Evolutionary conservation across 768 basidiomycete species (phyloP).

Genomic region (Pulveroboletus sp.): DNA sequence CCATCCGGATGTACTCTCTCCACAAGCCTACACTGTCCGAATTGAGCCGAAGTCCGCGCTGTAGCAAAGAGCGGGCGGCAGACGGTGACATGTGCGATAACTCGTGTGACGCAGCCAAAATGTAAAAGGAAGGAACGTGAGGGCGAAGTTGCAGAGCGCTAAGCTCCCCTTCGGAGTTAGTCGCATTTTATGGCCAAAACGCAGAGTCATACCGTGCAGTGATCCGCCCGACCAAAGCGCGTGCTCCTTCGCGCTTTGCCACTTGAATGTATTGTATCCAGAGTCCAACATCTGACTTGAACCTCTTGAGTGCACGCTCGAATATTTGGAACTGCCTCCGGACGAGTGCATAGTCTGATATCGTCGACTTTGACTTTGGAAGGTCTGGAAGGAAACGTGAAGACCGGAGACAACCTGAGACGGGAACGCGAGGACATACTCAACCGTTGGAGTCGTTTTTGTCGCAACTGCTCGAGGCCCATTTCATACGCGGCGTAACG

Average conservation of each 20-base stretch:
- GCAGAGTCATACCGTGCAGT: slow-evolving; percentile 61
- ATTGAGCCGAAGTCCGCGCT: slow-evolving; percentile 81
- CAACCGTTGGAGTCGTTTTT: slow-evolving; percentile 67
- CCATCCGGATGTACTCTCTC: slow-evolving; percentile 89
- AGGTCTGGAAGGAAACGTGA: slow-evolving; percentile 24
- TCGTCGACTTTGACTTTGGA: slow-evolving; percentile 41
- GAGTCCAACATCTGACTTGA: slow-evolving; percentile 80
- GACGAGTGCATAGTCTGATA: slow-evolving; percentile 83
- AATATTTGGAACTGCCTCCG: slow-evolving; percentile 85
- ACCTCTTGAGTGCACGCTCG: slow-evolving; percentile 82
- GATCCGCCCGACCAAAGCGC: slow-evolving; percentile 74
- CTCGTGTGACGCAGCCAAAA: slow-evolving; percentile 82
- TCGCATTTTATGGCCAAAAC: not conserved
- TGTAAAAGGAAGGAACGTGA: slow-evolving; percentile 68
- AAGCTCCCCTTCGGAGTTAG: slow-evolving; percentile 7
- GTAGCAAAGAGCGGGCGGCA: slow-evolving; percentile 78
- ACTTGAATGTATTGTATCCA: slow-evolving; percentile 89
- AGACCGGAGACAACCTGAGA: not conserved
- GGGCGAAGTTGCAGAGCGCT: slow-evolving; percentile 90
- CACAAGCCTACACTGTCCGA: slow-evolving; percentile 71
- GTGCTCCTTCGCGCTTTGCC: slow-evolving; percentile 75
- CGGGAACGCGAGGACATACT: slow-evolving; percentile 41
- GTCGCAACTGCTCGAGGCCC: slow-evolving; percentile 73
- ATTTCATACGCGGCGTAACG: slow-evolving; percentile 93
- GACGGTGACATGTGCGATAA: slow-evolving; percentile 66